Evolutionary conservation across 176 grass and related monocot genomes (phyloP).

Genomic region (Phoenix roebelenii): DNA sequence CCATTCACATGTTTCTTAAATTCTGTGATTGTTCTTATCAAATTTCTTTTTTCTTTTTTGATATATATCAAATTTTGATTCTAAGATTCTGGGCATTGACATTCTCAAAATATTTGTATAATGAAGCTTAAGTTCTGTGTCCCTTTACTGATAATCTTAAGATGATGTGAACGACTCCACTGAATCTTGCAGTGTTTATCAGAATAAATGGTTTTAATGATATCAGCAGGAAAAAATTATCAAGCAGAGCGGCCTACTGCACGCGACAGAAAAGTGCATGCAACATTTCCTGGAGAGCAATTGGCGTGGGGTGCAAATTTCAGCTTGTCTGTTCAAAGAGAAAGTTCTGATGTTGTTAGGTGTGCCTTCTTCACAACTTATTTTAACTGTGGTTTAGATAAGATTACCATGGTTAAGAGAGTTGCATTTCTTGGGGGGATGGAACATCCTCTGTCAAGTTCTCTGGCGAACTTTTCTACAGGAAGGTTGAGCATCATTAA

Average conservation of each 20-base stretch:
- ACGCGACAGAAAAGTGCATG: slow-evolving; percentile 21
- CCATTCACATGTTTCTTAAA: neutral
- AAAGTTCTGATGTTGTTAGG: slow-evolving; percentile 20
- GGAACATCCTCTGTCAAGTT: slow-evolving; percentile 7
- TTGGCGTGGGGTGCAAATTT: slow-evolving; percentile 13
- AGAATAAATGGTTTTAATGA: too few species aligned
- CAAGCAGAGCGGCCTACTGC: slow-evolving; percentile 23
- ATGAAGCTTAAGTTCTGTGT: too few species aligned
- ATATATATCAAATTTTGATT: too few species aligned
- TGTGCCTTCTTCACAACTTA: slow-evolving; percentile 23
- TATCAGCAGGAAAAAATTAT: slow-evolving; percentile 36
- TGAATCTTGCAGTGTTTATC: too few species aligned
- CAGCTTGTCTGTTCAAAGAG: slow-evolving; percentile 16
- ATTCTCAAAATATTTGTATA: too few species aligned
- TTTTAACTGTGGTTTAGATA: slow-evolving; percentile 16
- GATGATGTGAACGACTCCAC: too few species aligned
- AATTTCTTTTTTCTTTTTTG: too few species aligned
- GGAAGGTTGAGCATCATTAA: slow-evolving; percentile 10
- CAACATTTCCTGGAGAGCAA: slow-evolving; percentile 14
- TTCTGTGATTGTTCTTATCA: neutral
- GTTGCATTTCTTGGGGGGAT: slow-evolving; percentile 4
- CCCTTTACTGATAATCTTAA: too few species aligned
- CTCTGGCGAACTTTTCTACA: slow-evolving; percentile 7
- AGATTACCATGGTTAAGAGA: slow-evolving; percentile 2
- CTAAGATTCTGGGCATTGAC: too few species aligned